These are phyloP conservation scores for Barnettozyma californica DNA, from an alignment of 805 yeast species.

Conservation along the genomic window DNA sequence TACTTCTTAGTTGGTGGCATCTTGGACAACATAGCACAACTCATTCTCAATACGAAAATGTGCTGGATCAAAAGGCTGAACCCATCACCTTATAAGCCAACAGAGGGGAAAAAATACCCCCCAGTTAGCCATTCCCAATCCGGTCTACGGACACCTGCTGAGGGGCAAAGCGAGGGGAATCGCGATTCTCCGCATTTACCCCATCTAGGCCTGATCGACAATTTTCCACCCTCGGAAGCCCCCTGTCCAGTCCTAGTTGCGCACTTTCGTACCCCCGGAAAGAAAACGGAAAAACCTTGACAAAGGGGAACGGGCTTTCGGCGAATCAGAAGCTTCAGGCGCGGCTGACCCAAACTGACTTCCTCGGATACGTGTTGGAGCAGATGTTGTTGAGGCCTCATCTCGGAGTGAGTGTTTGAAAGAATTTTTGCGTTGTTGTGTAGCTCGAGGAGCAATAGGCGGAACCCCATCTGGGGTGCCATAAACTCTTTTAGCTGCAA, in stretches of 20 bases:
- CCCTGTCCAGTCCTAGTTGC: not conserved
- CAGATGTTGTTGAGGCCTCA: conserved; percentile 1
- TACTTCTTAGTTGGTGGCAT: conserved; percentile 10
- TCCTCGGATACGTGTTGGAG: conserved; percentile 12
- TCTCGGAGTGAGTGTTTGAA: conserved; percentile 1
- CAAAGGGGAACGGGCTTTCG: conserved; percentile 1
- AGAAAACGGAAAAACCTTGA: conserved; percentile 8
- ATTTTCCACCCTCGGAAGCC: not conserved
- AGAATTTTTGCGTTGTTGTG: not conserved
- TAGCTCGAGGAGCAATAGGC: not conserved
- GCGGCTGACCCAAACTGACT: not conserved
- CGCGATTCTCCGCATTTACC: conserved; percentile 4
- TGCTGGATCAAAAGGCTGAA: not conserved
- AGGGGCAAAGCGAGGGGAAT: conserved; percentile 5
- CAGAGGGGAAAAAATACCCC: conserved; percentile 2
- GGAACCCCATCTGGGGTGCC: not conserved
- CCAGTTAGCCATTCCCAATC: not conserved
- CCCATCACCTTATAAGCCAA: not conserved
- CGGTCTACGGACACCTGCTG: conserved; percentile 1
- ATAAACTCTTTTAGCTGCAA: conserved; percentile 10
- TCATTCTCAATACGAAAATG: not conserved
- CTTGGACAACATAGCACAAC: not conserved
- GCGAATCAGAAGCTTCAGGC: not conserved
- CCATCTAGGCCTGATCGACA: not conserved
- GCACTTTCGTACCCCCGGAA: not conserved